These are phyloP conservation scores for Phaseolus lunatus DNA, from an alignment of 306 rosid species.

Conservation along the genomic window DNA sequence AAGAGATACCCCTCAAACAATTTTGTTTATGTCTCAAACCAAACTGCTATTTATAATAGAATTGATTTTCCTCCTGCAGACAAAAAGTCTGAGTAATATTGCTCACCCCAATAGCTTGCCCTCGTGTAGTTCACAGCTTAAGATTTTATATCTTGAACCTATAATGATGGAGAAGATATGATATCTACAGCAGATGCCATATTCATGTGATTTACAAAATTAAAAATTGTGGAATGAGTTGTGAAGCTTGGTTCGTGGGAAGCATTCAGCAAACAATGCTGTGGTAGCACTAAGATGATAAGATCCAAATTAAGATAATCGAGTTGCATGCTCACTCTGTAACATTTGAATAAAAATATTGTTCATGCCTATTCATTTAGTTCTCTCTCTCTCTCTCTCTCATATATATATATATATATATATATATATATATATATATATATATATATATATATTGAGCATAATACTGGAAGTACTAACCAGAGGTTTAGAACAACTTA, in stretches of 20 bases:
- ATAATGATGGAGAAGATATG: neutral
- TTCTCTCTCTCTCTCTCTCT: no score
- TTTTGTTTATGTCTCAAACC: neutral
- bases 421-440: no score
- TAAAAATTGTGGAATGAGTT: constrained; percentile 8
- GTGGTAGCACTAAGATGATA: neutral
- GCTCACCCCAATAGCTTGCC: neutral
- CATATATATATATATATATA: no score
- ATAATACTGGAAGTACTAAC: neutral
- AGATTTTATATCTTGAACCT: constrained; percentile 14
- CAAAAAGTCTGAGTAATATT: neutral
- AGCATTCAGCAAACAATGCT: constrained; percentile 29
- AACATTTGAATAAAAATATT: constrained; percentile 37
- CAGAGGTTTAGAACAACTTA: neutral
- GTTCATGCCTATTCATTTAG: constrained; percentile 1
- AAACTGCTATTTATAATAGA: neutral
- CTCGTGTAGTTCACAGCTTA: neutral
- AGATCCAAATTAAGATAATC: constrained; percentile 11
- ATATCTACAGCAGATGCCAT: neutral
- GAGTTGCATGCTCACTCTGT: neutral
- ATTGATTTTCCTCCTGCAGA: constrained; percentile 36
- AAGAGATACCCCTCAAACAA: neutral
- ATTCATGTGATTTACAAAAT: neutral
- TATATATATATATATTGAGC: constrained; percentile 22
- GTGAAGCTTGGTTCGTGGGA: constrained; percentile 32